These are phyloP conservation scores for Camellia granthamiana DNA, from an alignment of 148 eudicot genomes.

Conservation along the genomic window DNA sequence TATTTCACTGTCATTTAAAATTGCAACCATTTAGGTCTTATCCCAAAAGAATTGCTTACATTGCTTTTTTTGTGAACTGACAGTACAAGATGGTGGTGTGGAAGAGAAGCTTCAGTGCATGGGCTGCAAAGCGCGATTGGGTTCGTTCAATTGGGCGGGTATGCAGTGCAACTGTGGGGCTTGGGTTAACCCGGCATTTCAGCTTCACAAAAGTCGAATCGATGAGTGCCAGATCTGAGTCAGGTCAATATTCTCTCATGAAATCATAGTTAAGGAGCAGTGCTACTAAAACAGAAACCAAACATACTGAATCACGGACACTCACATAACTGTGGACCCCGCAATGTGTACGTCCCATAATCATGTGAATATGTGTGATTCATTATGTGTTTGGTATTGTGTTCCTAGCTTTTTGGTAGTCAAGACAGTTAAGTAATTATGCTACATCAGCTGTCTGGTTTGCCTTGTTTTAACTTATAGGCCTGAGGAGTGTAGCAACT, in stretches of 20 bases:
- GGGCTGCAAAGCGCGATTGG: constrained; percentile 69
- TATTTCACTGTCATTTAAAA: not conserved
- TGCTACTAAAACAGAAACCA: too few relatives aligned
- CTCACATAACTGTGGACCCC: too few relatives aligned
- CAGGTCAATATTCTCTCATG: too few relatives aligned
- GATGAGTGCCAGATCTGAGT: constrained; percentile 48
- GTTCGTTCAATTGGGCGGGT: constrained; percentile 82
- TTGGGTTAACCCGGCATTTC: constrained; percentile 85
- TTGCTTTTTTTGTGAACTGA: constrained; percentile 5
- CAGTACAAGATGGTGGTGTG: constrained; percentile 77
- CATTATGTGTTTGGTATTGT: too few relatives aligned
- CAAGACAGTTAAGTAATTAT: too few relatives aligned
- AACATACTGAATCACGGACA: too few relatives aligned
- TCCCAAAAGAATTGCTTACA: constrained; percentile 5
- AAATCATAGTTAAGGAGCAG: not conserved
- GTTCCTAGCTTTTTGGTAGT: too few relatives aligned
- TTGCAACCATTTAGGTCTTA: not conserved
- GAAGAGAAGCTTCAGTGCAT: constrained; percentile 69
- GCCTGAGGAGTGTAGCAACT: too few relatives aligned
- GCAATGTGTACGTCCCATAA: too few relatives aligned
- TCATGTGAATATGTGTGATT: too few relatives aligned
- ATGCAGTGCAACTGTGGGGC: constrained; percentile 83
- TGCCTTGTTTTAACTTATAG: too few relatives aligned
- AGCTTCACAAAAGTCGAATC: constrained; percentile 65
- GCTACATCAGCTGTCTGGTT: too few relatives aligned